Evolutionary conservation across 768 basidiomycete genomes (phyloP).

Genomic region (Wakefieldia striispora): DNA sequence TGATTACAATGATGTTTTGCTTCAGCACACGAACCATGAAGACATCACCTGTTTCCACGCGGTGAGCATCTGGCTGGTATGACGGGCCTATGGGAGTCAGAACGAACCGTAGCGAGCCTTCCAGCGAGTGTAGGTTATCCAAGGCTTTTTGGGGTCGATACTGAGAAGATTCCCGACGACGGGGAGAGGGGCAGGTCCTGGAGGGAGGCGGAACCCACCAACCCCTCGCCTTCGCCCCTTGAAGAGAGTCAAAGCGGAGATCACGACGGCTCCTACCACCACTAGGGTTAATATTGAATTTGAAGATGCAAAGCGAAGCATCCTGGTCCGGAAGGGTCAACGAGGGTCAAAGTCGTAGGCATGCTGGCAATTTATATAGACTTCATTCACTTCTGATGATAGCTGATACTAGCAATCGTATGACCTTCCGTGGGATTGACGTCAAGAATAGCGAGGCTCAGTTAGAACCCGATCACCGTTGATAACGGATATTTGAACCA

Average conservation of each 20-base stretch:
- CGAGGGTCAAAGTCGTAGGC: no score
- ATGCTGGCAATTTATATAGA: no score
- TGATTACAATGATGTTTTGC: slow-evolving; percentile 26
- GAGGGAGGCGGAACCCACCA: background rate
- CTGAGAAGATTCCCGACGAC: slow-evolving; percentile 16
- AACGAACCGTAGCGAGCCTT: slow-evolving; percentile 14
- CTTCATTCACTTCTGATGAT: no score
- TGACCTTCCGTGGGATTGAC: no score
- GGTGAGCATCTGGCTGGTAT: background rate
- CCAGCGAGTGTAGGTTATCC: slow-evolving; percentile 22
- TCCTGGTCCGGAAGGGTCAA: background rate
- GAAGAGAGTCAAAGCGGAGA: background rate
- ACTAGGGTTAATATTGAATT: background rate
- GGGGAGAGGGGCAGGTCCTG: slow-evolving; percentile 13
- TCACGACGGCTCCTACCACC: background rate
- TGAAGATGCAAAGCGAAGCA: background rate
- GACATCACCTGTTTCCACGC: slow-evolving; percentile 13
- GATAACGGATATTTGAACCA: no score
- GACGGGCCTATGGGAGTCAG: background rate
- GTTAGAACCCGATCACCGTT: no score
- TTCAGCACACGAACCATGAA: slow-evolving; percentile 21
- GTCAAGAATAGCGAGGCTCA: no score
- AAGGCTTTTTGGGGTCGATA: slow-evolving; percentile 17
- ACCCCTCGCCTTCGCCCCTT: background rate
- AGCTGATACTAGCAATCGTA: no score